A percentile compares a stretch with the other conserved stretches of the same genome.
These are phyloP conservation scores for Suillus decipiens DNA, from an alignment of 768 basidiomycete species.

Conservation along the genomic window DNA sequence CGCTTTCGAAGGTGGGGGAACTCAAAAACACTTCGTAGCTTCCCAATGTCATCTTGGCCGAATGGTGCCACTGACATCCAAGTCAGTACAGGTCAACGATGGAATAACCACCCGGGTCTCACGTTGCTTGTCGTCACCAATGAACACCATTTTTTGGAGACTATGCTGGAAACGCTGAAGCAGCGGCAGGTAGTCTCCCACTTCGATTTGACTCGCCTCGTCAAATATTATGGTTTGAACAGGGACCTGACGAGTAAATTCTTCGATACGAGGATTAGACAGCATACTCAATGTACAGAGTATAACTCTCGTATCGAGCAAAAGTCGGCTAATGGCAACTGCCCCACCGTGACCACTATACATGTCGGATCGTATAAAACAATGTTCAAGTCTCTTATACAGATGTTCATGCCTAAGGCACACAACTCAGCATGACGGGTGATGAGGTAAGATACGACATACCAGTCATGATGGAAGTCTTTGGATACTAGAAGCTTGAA, in stretches of 20 bases:
- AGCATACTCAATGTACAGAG: slow-evolving; percentile 53
- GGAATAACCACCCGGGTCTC: background rate
- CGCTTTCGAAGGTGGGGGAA: slow-evolving; percentile 52
- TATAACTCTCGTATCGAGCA: slow-evolving; percentile 38
- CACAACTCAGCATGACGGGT: background rate
- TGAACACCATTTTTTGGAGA: slow-evolving; percentile 38
- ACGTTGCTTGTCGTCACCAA: slow-evolving; percentile 44
- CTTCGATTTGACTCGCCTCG: slow-evolving; percentile 50
- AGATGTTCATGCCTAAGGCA: slow-evolving; percentile 51
- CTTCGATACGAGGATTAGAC: slow-evolving; percentile 25
- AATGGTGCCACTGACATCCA: slow-evolving; percentile 64
- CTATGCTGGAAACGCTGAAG: slow-evolving; percentile 28
- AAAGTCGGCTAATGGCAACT: slow-evolving; percentile 20
- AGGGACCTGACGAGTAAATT: slow-evolving; percentile 30
- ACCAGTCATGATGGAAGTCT: slow-evolving; percentile 51
- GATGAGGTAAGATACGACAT: slow-evolving; percentile 10
- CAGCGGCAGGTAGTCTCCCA: slow-evolving; percentile 41
- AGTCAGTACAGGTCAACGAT: slow-evolving; percentile 6
- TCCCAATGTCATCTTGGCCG: slow-evolving; percentile 67
- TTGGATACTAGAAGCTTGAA: slow-evolving; percentile 47
- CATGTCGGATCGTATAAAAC: slow-evolving; percentile 40
- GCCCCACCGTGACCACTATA: slow-evolving; percentile 18
- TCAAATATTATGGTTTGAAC: slow-evolving; percentile 44
- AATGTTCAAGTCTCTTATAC: slow-evolving; percentile 35
- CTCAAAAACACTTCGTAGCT: slow-evolving; percentile 79